Evolutionary conservation across 2,329 filamentous ascomycete genomes (phyloP).

Genomic region (Cladosporium halotolerans): DNA sequence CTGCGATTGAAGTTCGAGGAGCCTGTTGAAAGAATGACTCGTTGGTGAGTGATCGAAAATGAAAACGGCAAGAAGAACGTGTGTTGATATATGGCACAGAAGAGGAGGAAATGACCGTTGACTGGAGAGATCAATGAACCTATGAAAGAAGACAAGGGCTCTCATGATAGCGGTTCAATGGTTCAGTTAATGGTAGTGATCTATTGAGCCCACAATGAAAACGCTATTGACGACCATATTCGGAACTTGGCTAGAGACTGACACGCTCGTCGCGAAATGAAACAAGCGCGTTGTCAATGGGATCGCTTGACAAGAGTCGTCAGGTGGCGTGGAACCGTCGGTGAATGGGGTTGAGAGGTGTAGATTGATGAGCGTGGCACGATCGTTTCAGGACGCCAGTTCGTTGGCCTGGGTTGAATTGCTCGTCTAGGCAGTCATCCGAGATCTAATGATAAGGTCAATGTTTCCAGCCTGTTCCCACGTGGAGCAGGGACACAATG

Average conservation of each 20-base stretch:
- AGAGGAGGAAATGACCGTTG: background rate
- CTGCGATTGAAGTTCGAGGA: background rate
- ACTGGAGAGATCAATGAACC: too few relatives aligned
- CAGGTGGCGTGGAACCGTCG: too few relatives aligned
- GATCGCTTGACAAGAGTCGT: background rate
- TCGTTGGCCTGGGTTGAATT: too few relatives aligned
- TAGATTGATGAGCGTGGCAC: too few relatives aligned
- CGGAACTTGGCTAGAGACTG: background rate
- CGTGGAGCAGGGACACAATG: background rate
- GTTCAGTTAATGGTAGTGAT: background rate
- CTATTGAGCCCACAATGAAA: background rate
- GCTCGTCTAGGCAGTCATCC: too few relatives aligned
- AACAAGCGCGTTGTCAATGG: background rate
- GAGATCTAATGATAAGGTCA: too few relatives aligned
- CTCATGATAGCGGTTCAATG: background rate
- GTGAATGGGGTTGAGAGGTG: too few relatives aligned
- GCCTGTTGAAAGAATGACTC: constrained; percentile 15
- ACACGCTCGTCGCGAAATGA: background rate
- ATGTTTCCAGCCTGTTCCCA: background rate
- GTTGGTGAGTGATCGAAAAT: constrained; percentile 11
- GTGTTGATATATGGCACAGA: constrained; percentile 10
- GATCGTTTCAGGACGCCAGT: too few relatives aligned
- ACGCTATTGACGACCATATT: constrained; percentile 1
- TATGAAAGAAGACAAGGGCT: too few relatives aligned
- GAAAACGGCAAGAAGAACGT: constrained; percentile 6